phyloP scores from a whole-genome alignment of 78 protist species.

The Dictyostelium citrinum region DNA sequence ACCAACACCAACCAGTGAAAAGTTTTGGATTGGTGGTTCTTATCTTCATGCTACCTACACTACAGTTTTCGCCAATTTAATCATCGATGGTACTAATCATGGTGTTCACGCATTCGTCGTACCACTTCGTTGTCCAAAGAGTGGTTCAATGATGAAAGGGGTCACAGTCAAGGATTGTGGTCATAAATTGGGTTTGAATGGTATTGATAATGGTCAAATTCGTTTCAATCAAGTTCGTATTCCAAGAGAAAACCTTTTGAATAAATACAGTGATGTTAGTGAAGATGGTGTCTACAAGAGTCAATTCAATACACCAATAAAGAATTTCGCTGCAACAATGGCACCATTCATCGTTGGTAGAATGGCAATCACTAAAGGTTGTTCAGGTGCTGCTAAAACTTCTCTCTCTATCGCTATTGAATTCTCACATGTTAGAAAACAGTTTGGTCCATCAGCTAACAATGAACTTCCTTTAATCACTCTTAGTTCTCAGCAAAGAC shows the following conservation, averaged over 20 bases:
- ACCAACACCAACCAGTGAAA: slow-evolving; percentile 82
- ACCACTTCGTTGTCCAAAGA: not conserved
- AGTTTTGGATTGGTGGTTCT: slow-evolving; percentile 92
- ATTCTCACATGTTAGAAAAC: slow-evolving; percentile 36
- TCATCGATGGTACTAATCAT: slow-evolving; percentile 67
- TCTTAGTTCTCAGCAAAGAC: slow-evolving; percentile 32
- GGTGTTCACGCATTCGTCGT: slow-evolving; percentile 86
- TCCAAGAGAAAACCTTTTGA: slow-evolving; percentile 79
- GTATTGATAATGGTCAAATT: slow-evolving; percentile 84
- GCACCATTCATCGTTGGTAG: slow-evolving; percentile 38
- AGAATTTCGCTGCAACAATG: slow-evolving; percentile 47
- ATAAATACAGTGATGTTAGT: slow-evolving; percentile 65
- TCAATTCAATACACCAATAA: not conserved
- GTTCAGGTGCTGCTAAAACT: slow-evolving; percentile 8
- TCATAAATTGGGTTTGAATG: slow-evolving; percentile 73
- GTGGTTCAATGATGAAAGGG: not conserved
- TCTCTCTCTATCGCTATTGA: slow-evolving; percentile 44
- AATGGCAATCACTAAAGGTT: not conserved
- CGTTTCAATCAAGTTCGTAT: slow-evolving; percentile 62
- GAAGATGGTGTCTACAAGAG: slow-evolving; percentile 66
- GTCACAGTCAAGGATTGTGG: slow-evolving; percentile 71
- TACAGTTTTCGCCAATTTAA: slow-evolving; percentile 84
- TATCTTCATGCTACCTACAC: slow-evolving; percentile 83
- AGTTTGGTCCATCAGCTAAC: slow-evolving; percentile 49
- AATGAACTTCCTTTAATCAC: slow-evolving; percentile 57